phyloP scores from a whole-genome alignment of 768 basidiomycete species.

The Lactifluus subvellereus region DNA sequence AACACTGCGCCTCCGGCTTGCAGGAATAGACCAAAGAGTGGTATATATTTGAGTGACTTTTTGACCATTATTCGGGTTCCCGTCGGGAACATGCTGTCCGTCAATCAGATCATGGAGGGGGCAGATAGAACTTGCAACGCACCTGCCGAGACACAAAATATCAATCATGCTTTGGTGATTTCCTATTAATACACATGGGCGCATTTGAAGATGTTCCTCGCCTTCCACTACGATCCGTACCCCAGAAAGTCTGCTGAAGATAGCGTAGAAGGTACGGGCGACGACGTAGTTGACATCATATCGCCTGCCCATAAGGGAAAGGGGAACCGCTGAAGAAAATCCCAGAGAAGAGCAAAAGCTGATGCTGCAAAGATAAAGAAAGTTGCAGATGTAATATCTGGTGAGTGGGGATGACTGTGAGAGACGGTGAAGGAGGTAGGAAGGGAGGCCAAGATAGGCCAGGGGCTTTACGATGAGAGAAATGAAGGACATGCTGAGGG shows the following conservation, averaged over 20 bases:
- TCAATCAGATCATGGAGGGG: slow-evolving; percentile 5
- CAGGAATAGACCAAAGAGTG: slow-evolving; percentile 87
- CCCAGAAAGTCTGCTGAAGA: slow-evolving; percentile 59
- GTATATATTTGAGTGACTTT: slow-evolving; percentile 77
- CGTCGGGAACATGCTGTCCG: slow-evolving; percentile 57
- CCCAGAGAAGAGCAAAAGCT: slow-evolving; percentile 61
- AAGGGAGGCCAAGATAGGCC: slow-evolving; percentile 71
- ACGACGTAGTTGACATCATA: slow-evolving; percentile 80
- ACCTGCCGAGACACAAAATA: slow-evolving; percentile 77
- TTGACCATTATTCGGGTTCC: slow-evolving; percentile 89
- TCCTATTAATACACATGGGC: slow-evolving; percentile 70
- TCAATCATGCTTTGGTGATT: slow-evolving; percentile 97
- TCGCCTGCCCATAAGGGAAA: slow-evolving; percentile 61
- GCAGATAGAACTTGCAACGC: slow-evolving; percentile 29
- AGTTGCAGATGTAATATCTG: slow-evolving; percentile 67
- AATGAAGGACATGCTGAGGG: slow-evolving; percentile 54
- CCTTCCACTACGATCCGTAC: slow-evolving; percentile 78
- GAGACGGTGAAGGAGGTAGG: slow-evolving; percentile 57
- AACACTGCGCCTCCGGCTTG: slow-evolving; percentile 85
- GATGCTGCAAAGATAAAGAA: slow-evolving; percentile 67
- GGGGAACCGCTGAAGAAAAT: slow-evolving; percentile 58
- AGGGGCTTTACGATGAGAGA: slow-evolving; percentile 57
- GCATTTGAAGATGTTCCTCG: slow-evolving; percentile 66
- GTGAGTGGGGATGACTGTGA: slow-evolving; percentile 49
- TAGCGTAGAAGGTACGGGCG: slow-evolving; percentile 73